These are phyloP conservation scores for Helminthosporium solani DNA, from an alignment of 2,329 filamentous ascomycete species.

Conservation along the genomic window DNA sequence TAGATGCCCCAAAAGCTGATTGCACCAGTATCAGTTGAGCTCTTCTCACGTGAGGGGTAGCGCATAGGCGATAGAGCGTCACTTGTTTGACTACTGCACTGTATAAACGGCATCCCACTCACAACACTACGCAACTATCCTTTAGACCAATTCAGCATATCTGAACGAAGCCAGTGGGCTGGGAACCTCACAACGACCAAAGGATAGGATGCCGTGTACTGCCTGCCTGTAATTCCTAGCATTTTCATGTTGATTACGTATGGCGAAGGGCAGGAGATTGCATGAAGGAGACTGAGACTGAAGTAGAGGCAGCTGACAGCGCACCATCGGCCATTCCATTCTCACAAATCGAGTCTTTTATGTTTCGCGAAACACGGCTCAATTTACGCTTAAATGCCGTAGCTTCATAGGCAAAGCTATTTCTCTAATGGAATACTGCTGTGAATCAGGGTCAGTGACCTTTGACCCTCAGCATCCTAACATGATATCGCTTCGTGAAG, in stretches of 20 bases:
- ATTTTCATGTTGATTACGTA: conserved; percentile 18
- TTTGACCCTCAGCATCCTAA: too few species aligned
- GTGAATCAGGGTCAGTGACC: too few species aligned
- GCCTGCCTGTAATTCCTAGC: conserved; percentile 20
- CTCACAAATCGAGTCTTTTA: conserved; percentile 23
- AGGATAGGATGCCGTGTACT: conserved; percentile 23
- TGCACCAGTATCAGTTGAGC: conserved; percentile 8
- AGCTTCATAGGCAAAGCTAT: too few species aligned
- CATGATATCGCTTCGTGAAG: too few species aligned
- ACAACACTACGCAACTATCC: conserved; percentile 12
- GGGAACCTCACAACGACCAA: conserved; percentile 18
- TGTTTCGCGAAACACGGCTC: conserved; percentile 26
- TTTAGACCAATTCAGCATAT: conserved; percentile 16
- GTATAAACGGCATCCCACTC: conserved; percentile 14
- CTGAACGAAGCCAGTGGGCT: conserved; percentile 19
- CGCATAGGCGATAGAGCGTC: conserved; percentile 8
- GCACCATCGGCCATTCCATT: conserved; percentile 27
- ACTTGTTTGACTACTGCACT: conserved; percentile 10
- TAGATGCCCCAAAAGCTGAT: conserved; percentile 15
- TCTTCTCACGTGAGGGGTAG: conserved; percentile 9
- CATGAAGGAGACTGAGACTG: conserved; percentile 14
- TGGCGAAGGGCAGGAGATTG: conserved; percentile 22
- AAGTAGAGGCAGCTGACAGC: conserved; percentile 7
- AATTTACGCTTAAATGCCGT: too few species aligned
- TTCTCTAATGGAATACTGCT: too few species aligned